Evolutionary conservation across 768 basidiomycete species (phyloP), one percentile per base, ranked within the genome.

Genomic region (Paxillus involutus): DNA sequence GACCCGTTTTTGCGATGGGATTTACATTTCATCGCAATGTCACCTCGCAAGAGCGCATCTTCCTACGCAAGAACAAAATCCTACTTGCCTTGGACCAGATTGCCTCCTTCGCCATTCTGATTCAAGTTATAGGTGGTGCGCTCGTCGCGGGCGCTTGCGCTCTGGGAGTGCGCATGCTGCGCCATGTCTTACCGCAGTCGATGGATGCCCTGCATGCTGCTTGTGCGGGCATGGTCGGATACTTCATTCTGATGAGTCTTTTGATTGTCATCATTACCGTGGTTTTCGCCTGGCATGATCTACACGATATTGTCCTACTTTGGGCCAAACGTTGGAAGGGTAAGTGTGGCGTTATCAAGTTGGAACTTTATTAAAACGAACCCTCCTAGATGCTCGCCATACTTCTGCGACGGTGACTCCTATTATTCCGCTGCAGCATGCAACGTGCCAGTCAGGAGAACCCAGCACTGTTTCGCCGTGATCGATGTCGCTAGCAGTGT

Each of bases 161-260:
- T 26, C 19, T 32, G 19, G 46, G 51, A 14, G 36, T 24, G 19
- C n/a, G 29, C 52, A 49, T 57, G 19, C 44, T 57, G n/a, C 42
- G 19, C 33, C 42, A 53, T 12, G 37, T 40, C 46, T 32, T 33
- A 8, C 24, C 37, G 11, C 19, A 48, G n/a, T 37, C 49, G 35
- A 45, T 53, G 21, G 51, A 57, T n/a, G 24, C 36, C 30, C 2
- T n/a, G n/a, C 52, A 33, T 12, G 56, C 42, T 44, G 19, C n/a
- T 19, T 29, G 26, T 17, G 50, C 36, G n/a, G 56, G 42, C 19
- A 32, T 45, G 13, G 40, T 57, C 21, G 51, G 56, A 49, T 40
- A 53, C 8, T 33, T n/a, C 9, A 35, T 53, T 13, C 33, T 48
- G 30, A 32, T 33, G 4, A 37, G 46, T 24, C 44, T 37, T 2